Evolutionary conservation across 1,139 yeast genomes (phyloP), one percentile per base, ranked within the genome.

Genomic region (Tardiomyces digboiensis): DNA sequence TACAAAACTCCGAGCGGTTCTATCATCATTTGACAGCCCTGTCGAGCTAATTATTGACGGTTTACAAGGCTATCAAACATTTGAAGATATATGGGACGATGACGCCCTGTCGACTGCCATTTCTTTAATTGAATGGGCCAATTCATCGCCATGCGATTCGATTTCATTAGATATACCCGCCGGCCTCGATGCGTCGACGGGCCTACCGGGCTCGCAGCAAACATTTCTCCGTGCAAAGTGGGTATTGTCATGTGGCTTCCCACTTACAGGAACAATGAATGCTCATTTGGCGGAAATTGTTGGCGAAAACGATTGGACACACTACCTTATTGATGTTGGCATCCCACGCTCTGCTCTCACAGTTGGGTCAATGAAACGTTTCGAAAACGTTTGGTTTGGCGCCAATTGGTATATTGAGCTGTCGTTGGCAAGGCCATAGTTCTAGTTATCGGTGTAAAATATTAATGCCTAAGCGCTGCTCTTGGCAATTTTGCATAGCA

Each of bases 161-260:
- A 66, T 85, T 68, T 82, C 95, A 0, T 61, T 88, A 21, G 95
- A 87, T 56, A 76, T 85, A 29, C 93, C 95, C 2, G 75, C 89
- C 0, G 96, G 96, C 7, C 70, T 84, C 38, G 95, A 87, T 57
- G 82, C 93, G 7, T 86, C 94, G 3, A 80, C 93, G 0, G 96
- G 95, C 7, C 72, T 80, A 4, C 49, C 55, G 3, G 37, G 45
- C 10, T 40, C 47, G 26, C 41, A 40, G 38, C 26, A 45, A 38
- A 39, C 45, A 23, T 47, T 42, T 36, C 49, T 62, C 7, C 54
- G 70, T 20, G 65, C 78, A 52, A 68, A 66, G 46, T 76, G 78
- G 71, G 73, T 86, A 43, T 73, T 82, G 10, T 81, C 89, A 33
- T 67, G 82, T 60, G 94, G 93, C 1, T 66, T 87, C 53, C 94